A percentile compares a stretch with the other conserved stretches of the same genome.
Evolutionary conservation across 441 rosid genomes (phyloP).

Genomic region (Aleurites moluccanus): DNA sequence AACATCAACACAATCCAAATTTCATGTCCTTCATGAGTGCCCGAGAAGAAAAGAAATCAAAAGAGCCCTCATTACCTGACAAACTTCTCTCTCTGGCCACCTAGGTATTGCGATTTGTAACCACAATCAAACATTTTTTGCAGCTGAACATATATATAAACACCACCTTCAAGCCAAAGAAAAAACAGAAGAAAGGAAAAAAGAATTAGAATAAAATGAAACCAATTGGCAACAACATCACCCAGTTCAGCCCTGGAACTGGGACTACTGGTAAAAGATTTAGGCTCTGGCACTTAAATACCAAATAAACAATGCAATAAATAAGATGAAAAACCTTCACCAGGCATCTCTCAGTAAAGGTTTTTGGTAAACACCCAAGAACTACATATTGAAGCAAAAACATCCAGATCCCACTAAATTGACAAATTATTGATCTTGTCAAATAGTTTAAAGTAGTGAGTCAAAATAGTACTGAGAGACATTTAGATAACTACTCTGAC

Average conservation of each 20-base stretch:
- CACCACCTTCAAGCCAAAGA: constrained; percentile 45
- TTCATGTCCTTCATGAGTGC: constrained; percentile 11
- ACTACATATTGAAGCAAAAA: no score
- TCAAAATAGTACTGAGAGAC: no score
- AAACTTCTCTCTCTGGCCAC: constrained; percentile 83
- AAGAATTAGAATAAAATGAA: not conserved
- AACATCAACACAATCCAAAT: constrained; percentile 8
- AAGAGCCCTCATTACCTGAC: constrained; percentile 58
- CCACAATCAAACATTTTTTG: constrained; percentile 66
- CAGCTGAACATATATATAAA: constrained; percentile 42
- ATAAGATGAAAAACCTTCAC: no score
- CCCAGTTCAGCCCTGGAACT: not conserved
- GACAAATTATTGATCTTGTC: no score
- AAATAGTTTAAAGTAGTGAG: no score
- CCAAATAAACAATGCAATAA: no score
- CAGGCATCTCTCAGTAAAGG: no score
- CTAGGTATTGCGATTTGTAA: constrained; percentile 61
- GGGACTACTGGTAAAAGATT: not conserved
- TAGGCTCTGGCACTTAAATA: not conserved
- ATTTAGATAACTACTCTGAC: no score
- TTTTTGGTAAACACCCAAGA: no score
- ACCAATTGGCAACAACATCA: not conserved
- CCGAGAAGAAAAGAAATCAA: constrained; percentile 10
- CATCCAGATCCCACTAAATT: no score
- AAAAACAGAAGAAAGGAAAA: not conserved